Base-by-base conservation (phyloP, 2,329 filamentous ascomycete genomes). In the Paecilomyces fulvus region DNA sequence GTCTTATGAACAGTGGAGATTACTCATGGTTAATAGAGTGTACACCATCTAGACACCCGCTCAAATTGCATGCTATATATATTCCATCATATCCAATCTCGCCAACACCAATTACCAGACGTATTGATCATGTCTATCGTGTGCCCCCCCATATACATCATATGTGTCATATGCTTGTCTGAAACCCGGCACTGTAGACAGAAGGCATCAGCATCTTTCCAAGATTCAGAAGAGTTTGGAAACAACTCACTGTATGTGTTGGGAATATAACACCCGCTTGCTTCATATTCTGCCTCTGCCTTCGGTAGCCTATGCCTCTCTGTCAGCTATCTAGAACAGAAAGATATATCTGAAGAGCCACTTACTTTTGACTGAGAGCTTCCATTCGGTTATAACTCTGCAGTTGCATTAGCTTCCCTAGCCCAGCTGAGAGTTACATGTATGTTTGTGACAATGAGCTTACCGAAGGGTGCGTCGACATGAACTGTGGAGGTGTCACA, bases 381-480 rank as follows among this genome's bases (percentile, higher is more conserved):
- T 80, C 77, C 61, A 80, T 73, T 3, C 83, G 76, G 57, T 82
- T 83, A 59, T 81, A 78, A 60, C 75, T 77, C 62, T 72, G 37
- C 5, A 37, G 12, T 43, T 52, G 65, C 49, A 64, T 55, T 31
- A 33, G 37, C 37, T 14, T 25, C 12, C 1, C n/a, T 10, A 11
- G 17, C n/a, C 51, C 9, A n/a, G 46, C 4, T 9, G 5, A n/a
- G 21, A 55, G 46, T 10, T 23, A 21, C 17, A 30, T 11, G 37
- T 20, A n/a, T 5, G 0, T 7, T 4, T 4, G 10, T 1, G 1
- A 6, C 20, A 23, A 3, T 5, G 14, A 49, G 53, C 70, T 57
- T 66, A 75, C 73, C 50, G 79, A 78, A 25, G 83, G 83, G 72
- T 86, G 83, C 3, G 83, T 85, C 17, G 77, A 80, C 58, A 86